phyloP scores from a whole-genome alignment of 2,329 filamentous ascomycete species.

The Bertia moriformis region DNA sequence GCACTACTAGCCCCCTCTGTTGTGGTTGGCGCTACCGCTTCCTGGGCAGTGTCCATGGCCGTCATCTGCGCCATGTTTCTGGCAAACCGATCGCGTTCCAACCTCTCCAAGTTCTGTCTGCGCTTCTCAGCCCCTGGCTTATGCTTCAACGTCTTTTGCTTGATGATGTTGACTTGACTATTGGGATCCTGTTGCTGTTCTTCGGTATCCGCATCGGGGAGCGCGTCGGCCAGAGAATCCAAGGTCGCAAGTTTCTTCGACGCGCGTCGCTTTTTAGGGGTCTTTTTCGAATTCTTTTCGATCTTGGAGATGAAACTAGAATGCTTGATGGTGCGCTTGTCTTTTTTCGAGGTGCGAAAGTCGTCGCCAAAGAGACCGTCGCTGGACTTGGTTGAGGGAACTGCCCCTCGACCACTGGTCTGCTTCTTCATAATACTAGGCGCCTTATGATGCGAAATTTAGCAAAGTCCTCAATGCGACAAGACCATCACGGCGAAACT shows the following conservation, averaged over 20 bases:
- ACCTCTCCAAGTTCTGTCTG: background rate
- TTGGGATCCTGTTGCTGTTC: background rate
- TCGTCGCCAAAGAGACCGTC: background rate
- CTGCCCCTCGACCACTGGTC: background rate
- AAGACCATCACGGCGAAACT: too few species aligned
- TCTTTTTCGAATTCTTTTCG: background rate
- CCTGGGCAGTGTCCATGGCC: background rate
- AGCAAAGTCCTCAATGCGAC: too few species aligned
- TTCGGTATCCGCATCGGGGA: background rate
- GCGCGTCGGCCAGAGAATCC: background rate
- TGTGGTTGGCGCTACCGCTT: background rate
- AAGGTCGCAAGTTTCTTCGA: background rate
- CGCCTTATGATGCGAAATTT: too few species aligned
- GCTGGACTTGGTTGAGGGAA: background rate
- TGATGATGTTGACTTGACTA: background rate
- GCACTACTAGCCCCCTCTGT: background rate
- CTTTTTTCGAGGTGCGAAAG: background rate
- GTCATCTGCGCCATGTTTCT: constrained; percentile 1
- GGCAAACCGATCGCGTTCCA: constrained; percentile 1
- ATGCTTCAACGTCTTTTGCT: background rate
- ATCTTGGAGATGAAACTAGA: background rate
- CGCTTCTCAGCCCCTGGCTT: background rate
- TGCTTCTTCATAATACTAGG: background rate
- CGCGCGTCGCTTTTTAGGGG: background rate
- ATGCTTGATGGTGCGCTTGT: constrained; percentile 1